Conservation (phyloP, 176 grass and related monocot species). For the maize (Zea mays) region DNA sequence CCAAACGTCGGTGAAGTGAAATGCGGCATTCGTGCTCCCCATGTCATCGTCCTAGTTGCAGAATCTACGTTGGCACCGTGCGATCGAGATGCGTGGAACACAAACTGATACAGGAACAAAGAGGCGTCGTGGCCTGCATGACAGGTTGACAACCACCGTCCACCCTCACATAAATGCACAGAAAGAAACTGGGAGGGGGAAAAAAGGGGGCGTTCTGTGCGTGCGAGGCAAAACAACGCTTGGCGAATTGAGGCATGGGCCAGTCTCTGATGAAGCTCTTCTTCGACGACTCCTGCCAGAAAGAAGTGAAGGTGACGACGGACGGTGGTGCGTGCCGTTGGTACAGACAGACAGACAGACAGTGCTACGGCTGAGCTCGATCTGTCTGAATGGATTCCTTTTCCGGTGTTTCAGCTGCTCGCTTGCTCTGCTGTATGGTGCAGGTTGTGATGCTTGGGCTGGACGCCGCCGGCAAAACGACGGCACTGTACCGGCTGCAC, state of each 20-base stretch:
- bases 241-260: conserved; percentile 18
- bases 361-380: no score
- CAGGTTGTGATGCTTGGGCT: conserved; percentile 40
- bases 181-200: neutral
- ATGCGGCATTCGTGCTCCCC: neutral
- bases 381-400: neutral
- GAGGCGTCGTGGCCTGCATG: conserved; percentile 9
- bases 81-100: neutral
- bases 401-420: neutral
- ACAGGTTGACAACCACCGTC: neutral
- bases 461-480: conserved; percentile 44
- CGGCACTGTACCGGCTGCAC: conserved; percentile 40
- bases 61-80: neutral
- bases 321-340: neutral
- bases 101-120: neutral
- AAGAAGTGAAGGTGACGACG: conserved; percentile 40
- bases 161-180: neutral
- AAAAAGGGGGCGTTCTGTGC: neutral
- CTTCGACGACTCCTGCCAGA: conserved; percentile 44
- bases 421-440: neutral
- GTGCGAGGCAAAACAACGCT: neutral
- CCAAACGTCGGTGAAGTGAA: neutral
- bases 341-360: neutral
- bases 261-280: conserved; percentile 55
- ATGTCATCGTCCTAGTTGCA: neutral